These are phyloP conservation scores for Pseudogymnoascus pannorum DNA, from an alignment of 2,329 filamentous ascomycete species.

Conservation along the genomic window DNA sequence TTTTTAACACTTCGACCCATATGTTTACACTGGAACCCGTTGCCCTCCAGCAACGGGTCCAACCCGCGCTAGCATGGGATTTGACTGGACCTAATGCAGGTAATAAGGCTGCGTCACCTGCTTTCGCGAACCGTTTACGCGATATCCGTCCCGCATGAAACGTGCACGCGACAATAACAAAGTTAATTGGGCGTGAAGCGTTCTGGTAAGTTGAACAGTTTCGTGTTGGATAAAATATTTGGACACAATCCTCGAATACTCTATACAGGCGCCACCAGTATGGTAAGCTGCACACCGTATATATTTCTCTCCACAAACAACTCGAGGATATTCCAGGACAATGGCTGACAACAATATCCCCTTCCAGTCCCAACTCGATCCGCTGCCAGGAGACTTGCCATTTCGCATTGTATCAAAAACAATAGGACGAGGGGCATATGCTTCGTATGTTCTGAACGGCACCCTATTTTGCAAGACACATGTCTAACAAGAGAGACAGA, in stretches of 20 bases:
- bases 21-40: slow-evolving; percentile 2
- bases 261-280: background rate
- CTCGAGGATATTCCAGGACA: background rate
- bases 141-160: slow-evolving; percentile 19
- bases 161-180: slow-evolving; percentile 22
- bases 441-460: slow-evolving; percentile 59
- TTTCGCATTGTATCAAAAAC: slow-evolving; percentile 95
- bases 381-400: slow-evolving; percentile 75
- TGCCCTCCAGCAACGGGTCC: background rate
- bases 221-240: slow-evolving; percentile 1
- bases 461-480: slow-evolving; percentile 19
- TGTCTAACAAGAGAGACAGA: slow-evolving; percentile 15
- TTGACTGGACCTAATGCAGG: slow-evolving; percentile 19
- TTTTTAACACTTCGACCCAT: background rate
- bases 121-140: slow-evolving; percentile 22
- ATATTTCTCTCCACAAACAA: background rate
- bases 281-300: slow-evolving; percentile 1
- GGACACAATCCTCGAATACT: background rate
- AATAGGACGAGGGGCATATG: slow-evolving; percentile 93
- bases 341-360: slow-evolving; percentile 25
- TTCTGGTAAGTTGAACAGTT: slow-evolving; percentile 23
- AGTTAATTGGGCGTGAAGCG: slow-evolving; percentile 21
- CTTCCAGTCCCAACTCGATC: slow-evolving; percentile 75
- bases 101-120: slow-evolving; percentile 10
- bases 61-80: background rate